Evolutionary conservation across 331 rosid species (phyloP), one percentile per base, ranked within the genome.

Genomic region (Erythrophleum ivorense): DNA sequence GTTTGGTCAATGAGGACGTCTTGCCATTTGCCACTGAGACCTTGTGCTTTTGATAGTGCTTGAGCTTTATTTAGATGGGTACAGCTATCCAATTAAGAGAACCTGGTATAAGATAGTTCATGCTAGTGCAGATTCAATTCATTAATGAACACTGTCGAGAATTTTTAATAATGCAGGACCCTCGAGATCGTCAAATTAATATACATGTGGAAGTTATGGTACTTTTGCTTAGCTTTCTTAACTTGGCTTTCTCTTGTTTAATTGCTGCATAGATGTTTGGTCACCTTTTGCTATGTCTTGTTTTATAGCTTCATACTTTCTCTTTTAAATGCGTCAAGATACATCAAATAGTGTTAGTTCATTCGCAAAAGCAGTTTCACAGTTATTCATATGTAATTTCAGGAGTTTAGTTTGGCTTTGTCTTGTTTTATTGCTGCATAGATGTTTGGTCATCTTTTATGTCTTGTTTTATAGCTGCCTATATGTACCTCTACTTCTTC

Each of bases 1-100:
- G 52, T 18, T 40, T 67, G 73, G 52, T 67, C 73, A 40, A 67
- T 67, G 21, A 66, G 34, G 52, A 67, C 73, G 52, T n/a, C 73
- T 41, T 67, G 24, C 12, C 29, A 38, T 21, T 38, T 16, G 71
- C 71, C 71, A 40, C 8, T 2, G 12, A 40, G 73, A 8, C 71
- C 8, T 18, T n/a, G n/a, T 40, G 73, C 73, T 67, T 67, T 67
- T 40, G 5, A 3, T 67, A 6, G 73, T 67, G 73, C 73, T 67
- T 18, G 15, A 40, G 5, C 73, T 67, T 67, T 67, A 67, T 67
- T 9, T 29, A 16, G 73, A 67, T 18, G 5, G 73, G 0, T 38
- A 67, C 19, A 15, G 18, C 21, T 41, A 40, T 40, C 33, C 52
- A 67, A n/a, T 40, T 18, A 67, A 67, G 31, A 36, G 15, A 66